Conservation (phyloP, 2,329 filamentous ascomycete genomes). For the Coleophoma eucalyptorum region DNA sequence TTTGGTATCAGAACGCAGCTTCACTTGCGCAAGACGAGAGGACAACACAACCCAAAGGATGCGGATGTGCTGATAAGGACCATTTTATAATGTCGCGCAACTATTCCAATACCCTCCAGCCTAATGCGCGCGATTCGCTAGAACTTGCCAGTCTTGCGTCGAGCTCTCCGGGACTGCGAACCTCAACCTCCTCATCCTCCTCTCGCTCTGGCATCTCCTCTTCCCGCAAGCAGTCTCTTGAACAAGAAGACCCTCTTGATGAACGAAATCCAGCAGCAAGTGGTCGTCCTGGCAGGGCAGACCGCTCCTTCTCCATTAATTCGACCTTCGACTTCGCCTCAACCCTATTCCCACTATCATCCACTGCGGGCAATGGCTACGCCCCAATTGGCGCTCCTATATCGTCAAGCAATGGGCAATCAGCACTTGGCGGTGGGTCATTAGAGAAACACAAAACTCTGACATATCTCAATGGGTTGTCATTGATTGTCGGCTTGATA, state of each 20-base stretch:
- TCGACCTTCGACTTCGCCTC: conserved; percentile 96
- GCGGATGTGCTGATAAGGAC: conserved; percentile 5
- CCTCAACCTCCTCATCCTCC: conserved; percentile 67
- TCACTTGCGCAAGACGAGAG: neutral
- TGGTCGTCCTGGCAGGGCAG: conserved; percentile 34
- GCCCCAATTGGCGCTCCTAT: conserved; percentile 79
- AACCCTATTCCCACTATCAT: conserved; percentile 87
- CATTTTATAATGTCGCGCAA: conserved; percentile 22
- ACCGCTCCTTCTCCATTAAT: conserved; percentile 80
- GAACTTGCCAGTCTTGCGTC: conserved; percentile 94
- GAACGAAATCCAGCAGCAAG: conserved; percentile 49
- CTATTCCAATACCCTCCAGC: conserved; percentile 20
- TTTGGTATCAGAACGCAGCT: no score
- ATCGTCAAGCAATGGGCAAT: conserved; percentile 50
- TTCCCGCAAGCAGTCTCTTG: conserved; percentile 86
- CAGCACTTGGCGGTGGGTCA: conserved; percentile 65
- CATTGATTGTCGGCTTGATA: conserved; percentile 85
- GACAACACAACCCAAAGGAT: neutral
- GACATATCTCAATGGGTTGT: conserved; percentile 91
- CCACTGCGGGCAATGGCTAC: conserved; percentile 73
- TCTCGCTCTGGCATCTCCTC: conserved; percentile 83
- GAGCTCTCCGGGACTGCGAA: conserved; percentile 63
- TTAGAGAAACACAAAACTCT: conserved; percentile 94
- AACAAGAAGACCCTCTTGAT: conserved; percentile 78
- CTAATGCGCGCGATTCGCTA: conserved; percentile 73